Evolutionary conservation across 2,329 filamentous ascomycete species (phyloP).

Genomic region (Colletotrichum plurivorum): DNA sequence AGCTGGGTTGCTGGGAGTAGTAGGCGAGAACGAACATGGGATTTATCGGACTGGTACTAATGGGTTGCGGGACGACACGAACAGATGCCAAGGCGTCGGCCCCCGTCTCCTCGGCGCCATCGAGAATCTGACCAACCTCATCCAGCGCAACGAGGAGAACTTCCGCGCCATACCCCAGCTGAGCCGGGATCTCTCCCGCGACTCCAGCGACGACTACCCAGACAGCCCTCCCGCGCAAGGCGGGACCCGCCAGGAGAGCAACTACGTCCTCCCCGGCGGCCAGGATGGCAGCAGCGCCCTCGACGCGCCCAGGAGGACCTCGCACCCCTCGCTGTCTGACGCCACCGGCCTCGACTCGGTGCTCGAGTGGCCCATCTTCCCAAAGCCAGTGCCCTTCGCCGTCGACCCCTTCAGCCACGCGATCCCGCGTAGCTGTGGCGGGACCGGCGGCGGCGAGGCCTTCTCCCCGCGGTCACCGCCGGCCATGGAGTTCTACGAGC

Average conservation of each 20-base stretch:
- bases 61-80: background rate
- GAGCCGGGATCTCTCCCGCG: conserved; percentile 34
- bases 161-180: conserved; percentile 37
- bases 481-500: conserved; percentile 36
- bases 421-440: conserved; percentile 5
- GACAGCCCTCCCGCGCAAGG: conserved; percentile 28
- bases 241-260: conserved; percentile 12
- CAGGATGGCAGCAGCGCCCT: conserved; percentile 1
- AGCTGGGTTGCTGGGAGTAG: too few species aligned
- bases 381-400: conserved; percentile 37
- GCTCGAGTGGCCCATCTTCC: conserved; percentile 37
- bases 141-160: conserved; percentile 39
- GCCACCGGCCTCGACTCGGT: conserved; percentile 38
- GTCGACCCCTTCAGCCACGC: conserved; percentile 30
- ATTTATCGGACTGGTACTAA: conserved; percentile 25
- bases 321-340: conserved; percentile 17
- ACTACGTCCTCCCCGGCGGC: background rate
- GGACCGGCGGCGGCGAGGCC: conserved; percentile 8
- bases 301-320: conserved; percentile 13
- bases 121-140: conserved; percentile 37
- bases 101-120: conserved; percentile 34
- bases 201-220: conserved; percentile 33
- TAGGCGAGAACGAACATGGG: background rate
- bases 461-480: conserved; percentile 32
- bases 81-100: conserved; percentile 36